Percentiles rank a stretch among this genome's conserved stretches.
Evolutionary conservation across 1,284 basidiomycete genomes (phyloP).

Genomic region (Omphalotus olearius): DNA sequence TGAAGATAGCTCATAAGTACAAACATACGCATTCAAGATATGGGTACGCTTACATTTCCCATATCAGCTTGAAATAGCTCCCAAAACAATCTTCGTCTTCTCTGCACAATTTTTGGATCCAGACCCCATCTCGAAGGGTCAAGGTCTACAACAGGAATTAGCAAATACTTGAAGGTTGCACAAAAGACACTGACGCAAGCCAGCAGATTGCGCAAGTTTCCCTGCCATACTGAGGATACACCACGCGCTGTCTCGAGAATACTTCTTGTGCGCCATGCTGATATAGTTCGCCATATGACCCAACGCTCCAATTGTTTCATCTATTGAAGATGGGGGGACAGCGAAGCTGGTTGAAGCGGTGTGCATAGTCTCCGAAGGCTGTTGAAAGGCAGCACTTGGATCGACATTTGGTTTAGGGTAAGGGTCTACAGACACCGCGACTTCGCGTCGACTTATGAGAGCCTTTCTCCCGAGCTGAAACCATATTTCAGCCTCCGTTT

Average conservation of each 20-base stretch:
- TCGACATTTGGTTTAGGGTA: no score
- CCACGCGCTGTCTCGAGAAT: conserved; percentile 46
- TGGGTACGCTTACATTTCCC: no score
- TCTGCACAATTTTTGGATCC: conserved; percentile 39
- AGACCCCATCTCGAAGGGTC: conserved; percentile 48
- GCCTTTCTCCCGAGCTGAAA: conserved; percentile 5
- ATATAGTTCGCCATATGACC: conserved; percentile 53
- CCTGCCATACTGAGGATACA: conserved; percentile 42
- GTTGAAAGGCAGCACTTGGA: no score
- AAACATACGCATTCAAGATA: no score
- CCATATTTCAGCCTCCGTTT: conserved; percentile 7
- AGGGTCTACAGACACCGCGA: no score
- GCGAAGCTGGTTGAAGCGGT: no score
- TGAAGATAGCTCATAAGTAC: conserved; percentile 30
- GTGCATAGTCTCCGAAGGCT: no score
- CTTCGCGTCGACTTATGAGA: background rate
- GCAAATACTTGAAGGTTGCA: no score
- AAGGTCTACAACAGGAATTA: conserved; percentile 13
- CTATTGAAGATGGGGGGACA: background rate
- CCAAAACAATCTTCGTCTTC: conserved; percentile 46
- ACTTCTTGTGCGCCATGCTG: conserved; percentile 38
- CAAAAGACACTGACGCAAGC: conserved; percentile 21
- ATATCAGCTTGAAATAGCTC: conserved; percentile 22
- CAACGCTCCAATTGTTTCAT: conserved; percentile 46
- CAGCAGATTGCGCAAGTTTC: conserved; percentile 40